phyloP scores from a whole-genome alignment of 75 land plant species.

The Pseudotsuga menziesii region DNA sequence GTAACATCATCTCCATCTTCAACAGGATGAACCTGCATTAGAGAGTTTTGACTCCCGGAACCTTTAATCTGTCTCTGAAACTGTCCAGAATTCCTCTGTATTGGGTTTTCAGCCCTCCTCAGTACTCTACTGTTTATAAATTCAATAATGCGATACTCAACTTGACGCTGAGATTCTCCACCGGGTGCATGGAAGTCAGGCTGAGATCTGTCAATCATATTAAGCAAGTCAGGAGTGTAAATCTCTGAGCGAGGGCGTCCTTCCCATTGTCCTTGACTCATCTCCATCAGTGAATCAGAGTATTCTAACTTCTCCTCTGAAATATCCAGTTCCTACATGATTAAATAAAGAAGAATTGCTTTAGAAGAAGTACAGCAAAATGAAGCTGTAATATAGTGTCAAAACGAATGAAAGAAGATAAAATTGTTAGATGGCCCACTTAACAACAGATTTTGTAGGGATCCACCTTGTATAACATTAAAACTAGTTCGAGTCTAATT shows the following conservation, averaged over 20 bases:
- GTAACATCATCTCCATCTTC: constrained; percentile 43
- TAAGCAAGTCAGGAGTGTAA: constrained; percentile 59
- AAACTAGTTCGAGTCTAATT: not conserved
- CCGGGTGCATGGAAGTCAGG: constrained; percentile 82
- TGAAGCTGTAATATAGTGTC: not conserved
- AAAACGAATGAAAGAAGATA: not conserved
- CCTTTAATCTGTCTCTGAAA: constrained; percentile 33
- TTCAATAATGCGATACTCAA: constrained; percentile 69
- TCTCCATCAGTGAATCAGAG: constrained; percentile 61
- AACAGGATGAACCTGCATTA: constrained; percentile 30
- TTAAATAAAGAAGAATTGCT: not conserved
- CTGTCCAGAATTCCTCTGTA: constrained; percentile 16
- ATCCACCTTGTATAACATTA: not conserved
- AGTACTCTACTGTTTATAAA: constrained; percentile 62
- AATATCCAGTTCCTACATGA: constrained; percentile 61
- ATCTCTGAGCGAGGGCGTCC: constrained; percentile 64
- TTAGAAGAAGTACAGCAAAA: not conserved
- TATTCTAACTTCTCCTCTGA: constrained; percentile 58
- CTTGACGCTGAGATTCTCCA: constrained; percentile 85
- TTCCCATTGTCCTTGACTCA: constrained; percentile 87
- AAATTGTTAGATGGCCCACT: not conserved
- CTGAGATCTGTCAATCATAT: constrained; percentile 46
- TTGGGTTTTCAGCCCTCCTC: constrained; percentile 17
- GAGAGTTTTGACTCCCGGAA: constrained; percentile 28
- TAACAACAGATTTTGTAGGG: not conserved